A percentile compares a stretch with the other conserved stretches of the same genome.
phyloP scores from a whole-genome alignment of 2,329 filamentous ascomycete species.

The Plectosphaerella sp. region DNA sequence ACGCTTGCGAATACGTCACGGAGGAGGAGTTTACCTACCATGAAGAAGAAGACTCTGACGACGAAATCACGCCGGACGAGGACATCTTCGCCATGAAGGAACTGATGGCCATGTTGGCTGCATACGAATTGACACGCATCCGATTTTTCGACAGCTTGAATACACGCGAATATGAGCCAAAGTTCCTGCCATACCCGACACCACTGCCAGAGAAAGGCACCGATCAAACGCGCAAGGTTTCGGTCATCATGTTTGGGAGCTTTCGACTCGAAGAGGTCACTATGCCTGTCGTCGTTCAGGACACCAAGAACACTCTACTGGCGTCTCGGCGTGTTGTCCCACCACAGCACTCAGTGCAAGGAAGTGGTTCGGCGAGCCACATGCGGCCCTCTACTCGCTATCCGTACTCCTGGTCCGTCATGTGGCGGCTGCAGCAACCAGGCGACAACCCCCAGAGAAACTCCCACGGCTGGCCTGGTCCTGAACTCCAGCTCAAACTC shows the following conservation, averaged over 20 bases:
- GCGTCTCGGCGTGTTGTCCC: not conserved
- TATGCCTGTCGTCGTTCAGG: conserved; percentile 1
- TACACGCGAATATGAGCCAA: no score
- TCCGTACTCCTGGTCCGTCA: not conserved
- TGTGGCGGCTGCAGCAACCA: not conserved
- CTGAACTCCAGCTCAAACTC: not conserved
- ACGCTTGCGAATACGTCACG: no score
- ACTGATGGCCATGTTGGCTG: conserved; percentile 1
- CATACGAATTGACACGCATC: conserved; percentile 1
- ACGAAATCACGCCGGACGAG: no score
- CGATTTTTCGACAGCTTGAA: not conserved
- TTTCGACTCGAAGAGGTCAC: conserved; percentile 4
- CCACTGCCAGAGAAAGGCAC: not conserved
- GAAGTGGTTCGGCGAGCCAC: not conserved
- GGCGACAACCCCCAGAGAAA: not conserved
- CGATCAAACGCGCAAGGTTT: not conserved
- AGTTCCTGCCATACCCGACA: no score
- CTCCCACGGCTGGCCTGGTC: not conserved
- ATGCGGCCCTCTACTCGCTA: not conserved
- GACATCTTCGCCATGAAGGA: conserved; percentile 1
- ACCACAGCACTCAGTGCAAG: not conserved
- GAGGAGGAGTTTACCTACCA: no score
- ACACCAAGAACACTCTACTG: conserved; percentile 1
- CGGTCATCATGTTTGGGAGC: conserved; percentile 2
- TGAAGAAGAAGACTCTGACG: no score